Conservation (phyloP, 148 eudicot species). For the Diospyros kaki region DNA sequence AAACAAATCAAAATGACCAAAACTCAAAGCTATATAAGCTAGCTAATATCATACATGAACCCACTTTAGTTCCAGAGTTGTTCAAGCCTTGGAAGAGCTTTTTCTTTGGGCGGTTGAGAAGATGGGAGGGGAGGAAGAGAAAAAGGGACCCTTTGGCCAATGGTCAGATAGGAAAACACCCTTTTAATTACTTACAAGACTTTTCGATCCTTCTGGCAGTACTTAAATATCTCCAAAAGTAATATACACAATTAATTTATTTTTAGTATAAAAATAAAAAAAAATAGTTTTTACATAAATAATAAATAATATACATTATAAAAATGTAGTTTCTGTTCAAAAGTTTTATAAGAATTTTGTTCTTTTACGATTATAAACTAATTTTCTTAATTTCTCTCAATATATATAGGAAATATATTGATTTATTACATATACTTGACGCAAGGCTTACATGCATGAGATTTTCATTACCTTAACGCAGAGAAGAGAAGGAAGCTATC, state of each 20-base stretch:
- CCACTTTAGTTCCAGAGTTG: conserved; percentile 16
- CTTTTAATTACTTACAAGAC: too few relatives aligned
- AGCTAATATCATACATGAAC: conserved; percentile 16
- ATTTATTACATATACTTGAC: conserved; percentile 12
- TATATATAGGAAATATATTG: neutral
- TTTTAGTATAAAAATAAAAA: neutral
- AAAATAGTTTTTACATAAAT: too few relatives aligned
- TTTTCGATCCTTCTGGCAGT: too few relatives aligned
- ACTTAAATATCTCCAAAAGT: too few relatives aligned
- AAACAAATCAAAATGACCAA: neutral
- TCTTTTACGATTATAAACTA: too few relatives aligned
- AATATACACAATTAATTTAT: too few relatives aligned
- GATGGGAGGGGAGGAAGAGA: conserved; percentile 2
- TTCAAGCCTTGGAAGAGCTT: conserved; percentile 13
- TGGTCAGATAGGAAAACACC: too few relatives aligned
- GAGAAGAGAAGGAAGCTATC: neutral
- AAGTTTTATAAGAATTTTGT: too few relatives aligned
- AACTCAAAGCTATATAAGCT: neutral
- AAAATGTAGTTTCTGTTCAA: too few relatives aligned
- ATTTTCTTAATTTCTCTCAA: too few relatives aligned
- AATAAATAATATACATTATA: too few relatives aligned
- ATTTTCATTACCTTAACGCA: neutral
- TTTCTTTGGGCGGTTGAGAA: conserved; percentile 21
- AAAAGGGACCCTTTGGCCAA: too few relatives aligned
- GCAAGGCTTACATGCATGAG: conserved; percentile 4